Conservation (phyloP, 805 yeast genomes). For the Metschnikowia hibisci region DNA sequence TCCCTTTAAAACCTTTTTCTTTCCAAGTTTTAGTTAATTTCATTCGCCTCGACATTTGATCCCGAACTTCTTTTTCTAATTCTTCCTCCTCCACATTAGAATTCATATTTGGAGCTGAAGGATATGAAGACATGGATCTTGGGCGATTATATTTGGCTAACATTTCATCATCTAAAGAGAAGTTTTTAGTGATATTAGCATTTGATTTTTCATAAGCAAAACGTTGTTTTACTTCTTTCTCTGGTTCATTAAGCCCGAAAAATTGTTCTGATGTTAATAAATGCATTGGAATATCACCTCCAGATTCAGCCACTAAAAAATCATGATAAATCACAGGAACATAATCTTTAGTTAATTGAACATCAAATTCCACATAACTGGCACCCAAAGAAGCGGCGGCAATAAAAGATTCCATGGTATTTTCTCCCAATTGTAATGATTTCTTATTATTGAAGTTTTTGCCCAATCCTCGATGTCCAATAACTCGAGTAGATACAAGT, state of each 20-base stretch:
- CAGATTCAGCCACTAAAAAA: constrained; percentile 90
- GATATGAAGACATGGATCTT: constrained; percentile 38
- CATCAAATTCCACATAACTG: constrained; percentile 94
- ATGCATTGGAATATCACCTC: constrained; percentile 96
- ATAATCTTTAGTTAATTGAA: constrained; percentile 85
- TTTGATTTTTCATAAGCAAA: constrained; percentile 10
- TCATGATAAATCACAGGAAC: constrained; percentile 95
- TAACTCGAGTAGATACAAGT: constrained; percentile 80
- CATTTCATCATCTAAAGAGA: constrained; percentile 35
- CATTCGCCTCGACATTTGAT: constrained; percentile 59
- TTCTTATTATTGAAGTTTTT: constrained; percentile 69
- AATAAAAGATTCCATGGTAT: constrained; percentile 89
- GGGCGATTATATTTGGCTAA: constrained; percentile 33
- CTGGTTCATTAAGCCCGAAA: constrained; percentile 46
- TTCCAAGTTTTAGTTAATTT: constrained; percentile 86
- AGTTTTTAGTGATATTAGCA: constrained; percentile 19
- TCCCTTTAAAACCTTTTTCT: constrained; percentile 85
- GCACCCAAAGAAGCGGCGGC: constrained; percentile 97
- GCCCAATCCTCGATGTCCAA: constrained; percentile 95
- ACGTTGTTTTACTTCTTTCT: constrained; percentile 12
- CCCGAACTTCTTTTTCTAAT: constrained; percentile 36
- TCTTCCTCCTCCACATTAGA: constrained; percentile 26
- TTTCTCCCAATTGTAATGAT: constrained; percentile 90
- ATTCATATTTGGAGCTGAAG: constrained; percentile 30
- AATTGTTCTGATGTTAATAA: constrained; percentile 86